Evolutionary conservation across 176 grass and related monocot genomes (phyloP).

Genomic region (Triticum monococcum): DNA sequence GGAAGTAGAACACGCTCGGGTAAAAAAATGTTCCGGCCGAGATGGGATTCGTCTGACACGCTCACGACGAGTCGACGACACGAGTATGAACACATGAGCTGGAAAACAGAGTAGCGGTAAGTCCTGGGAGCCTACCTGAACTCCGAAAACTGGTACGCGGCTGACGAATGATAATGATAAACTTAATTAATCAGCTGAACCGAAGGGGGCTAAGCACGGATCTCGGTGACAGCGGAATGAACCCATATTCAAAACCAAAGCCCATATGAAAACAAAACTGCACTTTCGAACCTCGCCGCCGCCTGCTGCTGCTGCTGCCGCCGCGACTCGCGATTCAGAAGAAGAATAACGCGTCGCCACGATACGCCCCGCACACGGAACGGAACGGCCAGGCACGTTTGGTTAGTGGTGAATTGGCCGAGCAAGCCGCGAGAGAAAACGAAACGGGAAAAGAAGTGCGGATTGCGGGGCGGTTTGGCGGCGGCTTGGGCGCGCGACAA

Average conservation of each 20-base stretch:
- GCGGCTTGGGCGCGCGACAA: constrained; percentile 27
- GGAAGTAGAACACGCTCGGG: background rate
- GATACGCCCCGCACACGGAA: background rate
- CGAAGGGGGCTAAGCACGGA: background rate
- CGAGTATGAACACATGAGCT: constrained; percentile 14
- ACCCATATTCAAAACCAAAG: background rate
- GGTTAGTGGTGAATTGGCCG: background rate
- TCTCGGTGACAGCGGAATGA: background rate
- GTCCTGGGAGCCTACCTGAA: constrained; percentile 5
- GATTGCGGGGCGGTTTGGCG: constrained; percentile 20
- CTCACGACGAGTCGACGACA: too few species aligned
- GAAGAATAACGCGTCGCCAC: background rate
- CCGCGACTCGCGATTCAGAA: background rate
- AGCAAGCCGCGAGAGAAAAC: too few species aligned
- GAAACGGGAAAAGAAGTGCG: too few species aligned
- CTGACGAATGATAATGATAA: background rate
- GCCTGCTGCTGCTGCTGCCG: background rate
- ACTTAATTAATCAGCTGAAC: background rate
- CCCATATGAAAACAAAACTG: constrained; percentile 32
- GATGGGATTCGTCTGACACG: too few species aligned
- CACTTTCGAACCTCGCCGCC: constrained; percentile 8
- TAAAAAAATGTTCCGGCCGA: too few species aligned
- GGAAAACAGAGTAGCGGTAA: background rate
- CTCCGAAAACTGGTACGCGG: background rate
- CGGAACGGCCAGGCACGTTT: background rate